Base-by-base conservation (phyloP, 352 stramenopile genomes). In the Globisporangium iwayamae region DNA sequence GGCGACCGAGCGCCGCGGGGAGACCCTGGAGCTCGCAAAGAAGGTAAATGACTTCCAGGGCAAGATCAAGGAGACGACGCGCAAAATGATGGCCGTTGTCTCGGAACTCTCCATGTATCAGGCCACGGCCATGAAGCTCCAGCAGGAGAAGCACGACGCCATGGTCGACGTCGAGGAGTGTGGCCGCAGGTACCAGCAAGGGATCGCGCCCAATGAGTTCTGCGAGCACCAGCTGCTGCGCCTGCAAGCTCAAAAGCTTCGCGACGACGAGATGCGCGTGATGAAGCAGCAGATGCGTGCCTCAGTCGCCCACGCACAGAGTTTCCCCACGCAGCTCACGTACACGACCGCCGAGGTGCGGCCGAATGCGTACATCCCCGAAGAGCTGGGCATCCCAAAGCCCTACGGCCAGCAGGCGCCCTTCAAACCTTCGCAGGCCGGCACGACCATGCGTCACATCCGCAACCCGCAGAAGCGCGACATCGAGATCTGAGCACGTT, bases 61-160 rank as follows among this genome's bases (percentile, higher is more conserved):
- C 25, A 79, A 84, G 28, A 96, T 98, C 68, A 91, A 96, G 54
- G 89, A 97, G 47, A 93, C 89, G 28, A 98, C 92, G 36, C 79
- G 92, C 56, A 89, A 89, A 20, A 98, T 98, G 91, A 98, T 98
- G 91, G 93, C 94, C n/a, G 72, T 94, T 1, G 91, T 98, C 4
- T 96, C 85, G 2, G 94, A 98, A 77, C 71, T 98, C 10, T 96
- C 86, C 14, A 98, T 98, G 93, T 98, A 97, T 71, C 93, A 98
- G 66, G 93, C 94, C 9, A 98, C 93, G 11, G 89, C 91, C 18
- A 92, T 98, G 74, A 96, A 97, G 66, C 79, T 98, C 4, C 87
- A 98, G 65, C 88, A 98, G 61, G 92, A 98, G 66, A 97, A 96
- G 65, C 78, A 93, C 62, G 75, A 93, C 41, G 59, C 67, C 16